phyloP scores from a whole-genome alignment of 495 filamentous ascomycete genomes.

The Penicillium longicatenatum region DNA sequence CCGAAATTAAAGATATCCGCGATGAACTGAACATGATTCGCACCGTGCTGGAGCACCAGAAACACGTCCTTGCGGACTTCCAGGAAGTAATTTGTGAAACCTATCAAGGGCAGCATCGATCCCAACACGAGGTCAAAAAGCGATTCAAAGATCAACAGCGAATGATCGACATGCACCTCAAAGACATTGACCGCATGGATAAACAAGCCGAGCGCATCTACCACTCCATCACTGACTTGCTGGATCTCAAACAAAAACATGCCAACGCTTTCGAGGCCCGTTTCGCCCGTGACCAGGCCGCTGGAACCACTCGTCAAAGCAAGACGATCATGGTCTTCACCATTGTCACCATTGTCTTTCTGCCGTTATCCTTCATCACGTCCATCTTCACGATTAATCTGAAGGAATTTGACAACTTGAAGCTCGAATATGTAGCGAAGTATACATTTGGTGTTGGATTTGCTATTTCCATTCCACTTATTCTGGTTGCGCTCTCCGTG shows the following conservation, averaged over 20 bases:
- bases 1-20: constrained; percentile 71
- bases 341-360: constrained; percentile 69
- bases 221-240: constrained; percentile 61
- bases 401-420: constrained; percentile 52
- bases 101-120: constrained; percentile 44
- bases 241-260: constrained; percentile 66
- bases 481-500: constrained; percentile 58
- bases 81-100: constrained; percentile 56
- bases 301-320: constrained; percentile 64
- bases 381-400: constrained; percentile 69
- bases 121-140: constrained; percentile 56
- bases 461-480: constrained; percentile 63
- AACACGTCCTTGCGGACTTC: constrained; percentile 55
- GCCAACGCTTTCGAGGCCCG: constrained; percentile 71
- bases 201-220: constrained; percentile 67
- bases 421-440: constrained; percentile 59
- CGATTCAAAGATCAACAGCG: constrained; percentile 62
- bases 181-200: constrained; percentile 70
- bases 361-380: constrained; percentile 68
- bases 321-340: constrained; percentile 78
- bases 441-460: constrained; percentile 70
- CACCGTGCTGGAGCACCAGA: constrained; percentile 62
- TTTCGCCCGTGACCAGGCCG: constrained; percentile 67
- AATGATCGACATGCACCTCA: constrained; percentile 60
- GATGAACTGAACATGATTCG: constrained; percentile 74